Conservation (phyloP, 495 filamentous ascomycete genomes). For the Xylaria venustula region DNA sequence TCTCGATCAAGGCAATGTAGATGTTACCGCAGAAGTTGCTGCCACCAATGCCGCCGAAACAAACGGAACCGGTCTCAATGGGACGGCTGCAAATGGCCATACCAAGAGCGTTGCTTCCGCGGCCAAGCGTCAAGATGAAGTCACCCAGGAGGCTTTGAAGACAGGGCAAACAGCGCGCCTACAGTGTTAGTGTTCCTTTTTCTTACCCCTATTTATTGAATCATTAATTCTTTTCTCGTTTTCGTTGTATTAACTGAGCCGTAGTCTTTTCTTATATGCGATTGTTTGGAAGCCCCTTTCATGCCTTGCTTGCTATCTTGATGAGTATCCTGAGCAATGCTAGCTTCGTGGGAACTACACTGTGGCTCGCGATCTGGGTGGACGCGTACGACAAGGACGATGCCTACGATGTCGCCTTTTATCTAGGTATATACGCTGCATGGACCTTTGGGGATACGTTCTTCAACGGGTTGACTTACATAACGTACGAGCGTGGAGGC, state of each 20-base stretch:
- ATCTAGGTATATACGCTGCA: slow-evolving; percentile 35
- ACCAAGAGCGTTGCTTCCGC: slow-evolving; percentile 20
- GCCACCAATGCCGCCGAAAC: slow-evolving; percentile 14
- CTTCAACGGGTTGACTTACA: slow-evolving; percentile 28
- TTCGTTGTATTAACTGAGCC: background rate
- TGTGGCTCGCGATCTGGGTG: slow-evolving; percentile 53
- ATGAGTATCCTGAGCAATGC: slow-evolving; percentile 29
- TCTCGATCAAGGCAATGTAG: slow-evolving; percentile 20
- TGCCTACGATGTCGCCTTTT: slow-evolving; percentile 33
- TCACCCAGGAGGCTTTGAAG: slow-evolving; percentile 30
- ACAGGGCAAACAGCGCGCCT: slow-evolving; percentile 33
- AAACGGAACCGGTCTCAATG: slow-evolving; percentile 4
- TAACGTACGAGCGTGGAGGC: slow-evolving; percentile 37
- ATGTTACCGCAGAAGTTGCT: slow-evolving; percentile 20
- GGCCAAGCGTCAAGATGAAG: slow-evolving; percentile 29
- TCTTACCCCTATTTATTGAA: background rate
- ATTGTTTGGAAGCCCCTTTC: slow-evolving; percentile 34
- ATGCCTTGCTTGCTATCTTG: slow-evolving; percentile 28
- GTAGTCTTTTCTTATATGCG: slow-evolving; percentile 38
- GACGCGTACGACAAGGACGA: slow-evolving; percentile 43
- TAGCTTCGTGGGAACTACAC: slow-evolving; percentile 29
- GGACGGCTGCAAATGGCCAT: slow-evolving; percentile 12
- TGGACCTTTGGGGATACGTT: slow-evolving; percentile 34
- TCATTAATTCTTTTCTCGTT: background rate
- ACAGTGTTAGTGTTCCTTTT: slow-evolving; percentile 25